Evolutionary conservation across 1,139 yeast genomes (phyloP).

Genomic region (Yamadazyma dushanensis): DNA sequence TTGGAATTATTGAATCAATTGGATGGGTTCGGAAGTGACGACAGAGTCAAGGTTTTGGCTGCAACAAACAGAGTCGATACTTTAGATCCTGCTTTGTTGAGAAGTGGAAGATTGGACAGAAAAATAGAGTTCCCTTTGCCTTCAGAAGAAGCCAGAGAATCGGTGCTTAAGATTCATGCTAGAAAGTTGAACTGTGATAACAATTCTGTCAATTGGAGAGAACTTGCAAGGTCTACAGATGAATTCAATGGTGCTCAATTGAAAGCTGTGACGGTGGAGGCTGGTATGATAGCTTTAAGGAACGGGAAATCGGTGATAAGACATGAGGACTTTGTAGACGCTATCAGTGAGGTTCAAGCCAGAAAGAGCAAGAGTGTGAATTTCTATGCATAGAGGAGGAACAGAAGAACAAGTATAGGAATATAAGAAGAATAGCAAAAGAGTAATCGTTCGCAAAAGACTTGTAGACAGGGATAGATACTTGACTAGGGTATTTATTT

Average conservation of each 20-base stretch:
- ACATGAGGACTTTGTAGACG: constrained; percentile 98
- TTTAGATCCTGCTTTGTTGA: constrained; percentile 91
- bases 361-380: constrained; percentile 93
- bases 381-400: constrained; percentile 65
- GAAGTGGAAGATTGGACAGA: constrained; percentile 97
- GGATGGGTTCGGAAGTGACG: constrained; percentile 98
- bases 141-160: constrained; percentile 94
- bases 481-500: too few relatives aligned
- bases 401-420: background rate
- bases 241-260: constrained; percentile 98
- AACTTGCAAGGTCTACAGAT: constrained; percentile 94
- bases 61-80: constrained; percentile 99
- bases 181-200: constrained; percentile 95
- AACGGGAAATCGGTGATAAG: constrained; percentile 89
- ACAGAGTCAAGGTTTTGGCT: constrained; percentile 93
- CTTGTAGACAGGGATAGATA: too few relatives aligned
- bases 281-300: constrained; percentile 98
- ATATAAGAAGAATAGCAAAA: too few relatives aligned
- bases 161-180: constrained; percentile 93
- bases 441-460: too few relatives aligned
- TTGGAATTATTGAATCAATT: constrained; percentile 93
- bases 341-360: constrained; percentile 97
- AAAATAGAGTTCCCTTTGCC: constrained; percentile 98
- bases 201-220: constrained; percentile 90
- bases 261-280: constrained; percentile 98